Evolutionary conservation across 2,329 filamentous ascomycete species (phyloP), one percentile per base, ranked within the genome.

Genomic region (Fusarium buxicola): DNA sequence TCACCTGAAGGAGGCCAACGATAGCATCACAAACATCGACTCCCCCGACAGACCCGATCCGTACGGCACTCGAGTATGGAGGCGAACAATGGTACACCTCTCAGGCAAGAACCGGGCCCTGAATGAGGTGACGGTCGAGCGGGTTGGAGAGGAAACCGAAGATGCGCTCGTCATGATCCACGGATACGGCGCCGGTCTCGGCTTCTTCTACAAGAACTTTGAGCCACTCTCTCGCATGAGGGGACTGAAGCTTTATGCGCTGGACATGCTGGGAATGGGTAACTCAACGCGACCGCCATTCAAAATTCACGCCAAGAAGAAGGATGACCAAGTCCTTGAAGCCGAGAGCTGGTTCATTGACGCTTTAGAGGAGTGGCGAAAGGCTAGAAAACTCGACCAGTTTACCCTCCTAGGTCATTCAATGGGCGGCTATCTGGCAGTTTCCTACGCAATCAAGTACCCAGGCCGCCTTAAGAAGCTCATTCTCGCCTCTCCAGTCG

Each of bases 201-300:
- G 94, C 18, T 98, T 99, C 78, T 99, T 96, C 82, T 99, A 97
- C 83, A 94, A 95, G 79, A 99, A 99, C 75, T 97, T 96, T 59
- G 95, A 99, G 76, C 88, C 89, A 7, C 79, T 99, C 30, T 94
- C 90, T 40, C 88, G 94, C 15, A 80, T 88, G 1, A 82, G 84
- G 25, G 93, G 94, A 25, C 96, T 95, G 88, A 94, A 92, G 71
- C 79, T 99, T 15, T 98, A 95, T 74, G 92, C 94, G 1, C 81
- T 99, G n/a, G 94, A 99, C 72, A 87, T 98, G 84, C 83, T 97
- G 13, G 94, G 94, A 56, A 97, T 97, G 92, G 94, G 94, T 56
- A 89, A 96, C 71, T 96, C 92, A 55, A 89, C 87, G 24, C 84
- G 94, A 6, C 94, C 95, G 2, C 78, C 87, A 0, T 99, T 99